Conservation (phyloP, 257 asterid species). For the Avicennia marina region DNA sequence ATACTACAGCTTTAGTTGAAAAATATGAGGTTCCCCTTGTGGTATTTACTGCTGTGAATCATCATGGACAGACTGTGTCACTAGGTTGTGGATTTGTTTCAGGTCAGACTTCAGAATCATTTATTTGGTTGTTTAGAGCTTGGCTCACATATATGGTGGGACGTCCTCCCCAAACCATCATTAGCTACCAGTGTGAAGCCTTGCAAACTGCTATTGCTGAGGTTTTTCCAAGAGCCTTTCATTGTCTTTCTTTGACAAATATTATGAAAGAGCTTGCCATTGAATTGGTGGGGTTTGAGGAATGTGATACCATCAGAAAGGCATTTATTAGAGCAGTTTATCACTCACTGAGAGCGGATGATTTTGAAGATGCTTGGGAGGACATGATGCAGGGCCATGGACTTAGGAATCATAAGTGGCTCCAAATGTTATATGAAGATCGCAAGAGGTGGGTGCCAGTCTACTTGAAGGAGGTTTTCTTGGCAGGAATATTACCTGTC, state of each 20-base stretch:
- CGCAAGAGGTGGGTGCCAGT: conserved; percentile 59
- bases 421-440: conserved; percentile 41
- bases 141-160: conserved; percentile 66
- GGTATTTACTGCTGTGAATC: conserved; percentile 48
- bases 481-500: conserved; percentile 33
- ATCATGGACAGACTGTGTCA: conserved; percentile 45
- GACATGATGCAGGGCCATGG: conserved; percentile 29
- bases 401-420: conserved; percentile 31
- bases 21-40: conserved; percentile 52
- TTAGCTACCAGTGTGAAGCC: conserved; percentile 28
- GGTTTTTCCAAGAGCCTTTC: conserved; percentile 53
- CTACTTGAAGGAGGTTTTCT: conserved; percentile 42
- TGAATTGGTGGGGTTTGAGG: conserved; percentile 27
- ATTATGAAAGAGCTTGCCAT: conserved; percentile 27
- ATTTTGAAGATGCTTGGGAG: conserved; percentile 61
- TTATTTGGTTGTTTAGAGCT: conserved; percentile 53
- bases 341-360: conserved; percentile 30
- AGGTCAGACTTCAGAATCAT: conserved; percentile 37
- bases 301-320: conserved; percentile 25
- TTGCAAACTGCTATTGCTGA: conserved; percentile 45
- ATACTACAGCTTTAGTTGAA: conserved; percentile 32
- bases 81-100: conserved; percentile 59
- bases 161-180: conserved; percentile 44
- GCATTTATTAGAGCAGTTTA: conserved; percentile 29
- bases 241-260: conserved; percentile 36